Conservation (phyloP, 2,329 filamentous ascomycete species). For the Pseudocercospora pini-densiflorae region DNA sequence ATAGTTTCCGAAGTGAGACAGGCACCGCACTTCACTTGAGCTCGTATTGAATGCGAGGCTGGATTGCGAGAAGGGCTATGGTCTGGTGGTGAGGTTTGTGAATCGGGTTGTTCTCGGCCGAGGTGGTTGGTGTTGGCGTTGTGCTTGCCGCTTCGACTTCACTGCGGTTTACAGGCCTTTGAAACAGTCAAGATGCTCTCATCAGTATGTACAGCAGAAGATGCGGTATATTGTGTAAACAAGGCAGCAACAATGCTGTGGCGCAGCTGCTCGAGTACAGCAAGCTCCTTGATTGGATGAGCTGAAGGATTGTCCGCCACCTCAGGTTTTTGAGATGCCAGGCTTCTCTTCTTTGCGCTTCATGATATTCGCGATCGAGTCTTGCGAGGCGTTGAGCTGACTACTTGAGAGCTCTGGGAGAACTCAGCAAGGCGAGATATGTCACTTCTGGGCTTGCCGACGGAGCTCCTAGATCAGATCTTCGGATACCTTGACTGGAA, state of each 20-base stretch:
- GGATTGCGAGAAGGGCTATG: neutral
- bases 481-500: slow-evolving; percentile 31
- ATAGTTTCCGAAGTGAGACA: no score
- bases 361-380: neutral
- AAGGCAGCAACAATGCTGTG: neutral
- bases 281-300: neutral
- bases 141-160: neutral
- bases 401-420: no score
- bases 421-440: neutral
- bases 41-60: no score
- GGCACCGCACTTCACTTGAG: no score
- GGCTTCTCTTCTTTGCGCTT: neutral
- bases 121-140: neutral
- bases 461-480: slow-evolving; percentile 27
- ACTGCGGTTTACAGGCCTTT: neutral
- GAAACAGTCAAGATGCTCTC: no score
- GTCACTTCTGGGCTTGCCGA: slow-evolving; percentile 26
- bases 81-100: neutral
- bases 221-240: neutral
- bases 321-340: neutral
- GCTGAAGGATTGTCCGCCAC: neutral
- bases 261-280: neutral
- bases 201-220: neutral
- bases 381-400: no score
- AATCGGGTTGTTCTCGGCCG: neutral